Evolutionary conservation across 2,329 filamentous ascomycete genomes (phyloP), one percentile per base, ranked within the genome.

Genomic region (Colletotrichum endophyticum): DNA sequence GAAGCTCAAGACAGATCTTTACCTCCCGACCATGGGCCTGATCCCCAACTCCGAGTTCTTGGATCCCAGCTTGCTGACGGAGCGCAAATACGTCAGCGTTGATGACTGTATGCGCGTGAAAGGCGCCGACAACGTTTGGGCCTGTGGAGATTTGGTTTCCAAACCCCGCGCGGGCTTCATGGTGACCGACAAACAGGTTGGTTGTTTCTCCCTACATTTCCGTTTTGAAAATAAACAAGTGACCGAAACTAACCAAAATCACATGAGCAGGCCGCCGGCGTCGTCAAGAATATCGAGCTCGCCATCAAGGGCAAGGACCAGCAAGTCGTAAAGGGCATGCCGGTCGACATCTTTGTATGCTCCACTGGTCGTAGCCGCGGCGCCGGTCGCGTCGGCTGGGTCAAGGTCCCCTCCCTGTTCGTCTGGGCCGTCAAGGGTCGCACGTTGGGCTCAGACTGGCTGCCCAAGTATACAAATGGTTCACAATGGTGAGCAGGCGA

Each of bases 161-260:
- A 87, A 86, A 80, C 89, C 89, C 27, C 84, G 86, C 28, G 87
- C 91, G 8, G 90, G 90, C 2, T 92, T 92, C 80, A 89, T 93
- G 83, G 87, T 91, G 72, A 91, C 91, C 0, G 92, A 91, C 73
- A 89, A 90, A 78, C 90, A 91, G 81, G 87, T 87, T 73, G 80
- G 84, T 80, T 39, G 36, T 36, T 57, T 5, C 19, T 49, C 9
- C 39, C 9, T 49, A 57, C 69, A 27, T 25, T 30, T 39, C 32
- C 8, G 3, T 22, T 6, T 3, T 12, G 39, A 44, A 36, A 64
- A 25, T 22, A 19, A 53, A 28, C 8, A 25, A n/a, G 12, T 25
- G 32, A n/a, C 39, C 6, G 28, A 53, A 39, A 28, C 63, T 77
- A 12, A 78, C 39, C 27, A 28, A 49, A 32, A 36, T 34, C 15